Percentiles rank a stretch among this genome's conserved stretches.
These are phyloP conservation scores for Linaria vulgaris DNA, from an alignment of 257 asterid genomes.

Conservation along the genomic window DNA sequence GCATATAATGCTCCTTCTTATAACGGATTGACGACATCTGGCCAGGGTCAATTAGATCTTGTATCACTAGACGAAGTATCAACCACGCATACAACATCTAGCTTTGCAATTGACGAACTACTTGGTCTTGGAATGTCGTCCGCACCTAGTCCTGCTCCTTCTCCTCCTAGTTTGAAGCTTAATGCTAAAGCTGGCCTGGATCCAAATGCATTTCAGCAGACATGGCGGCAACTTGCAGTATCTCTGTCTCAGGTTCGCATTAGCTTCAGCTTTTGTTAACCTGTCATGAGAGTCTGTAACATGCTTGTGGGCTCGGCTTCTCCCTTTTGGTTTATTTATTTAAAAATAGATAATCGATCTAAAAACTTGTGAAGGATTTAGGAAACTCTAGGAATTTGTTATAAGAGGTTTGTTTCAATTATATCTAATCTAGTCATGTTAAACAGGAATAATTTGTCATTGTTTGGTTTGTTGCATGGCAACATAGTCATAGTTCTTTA, in stretches of 20 bases:
- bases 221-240: slow-evolving; percentile 87
- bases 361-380: not conserved
- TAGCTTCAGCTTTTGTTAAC: slow-evolving; percentile 10
- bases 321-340: not conserved
- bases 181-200: slow-evolving; percentile 71
- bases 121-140: slow-evolving; percentile 76
- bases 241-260: slow-evolving; percentile 61
- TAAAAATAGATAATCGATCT: not conserved
- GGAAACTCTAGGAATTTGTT: not conserved
- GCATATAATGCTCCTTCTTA: slow-evolving; percentile 74
- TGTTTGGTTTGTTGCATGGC: not conserved
- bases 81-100: slow-evolving; percentile 36
- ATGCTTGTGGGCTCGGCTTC: not conserved
- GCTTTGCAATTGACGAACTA: slow-evolving; percentile 83
- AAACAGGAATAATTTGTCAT: not conserved
- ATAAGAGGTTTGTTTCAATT: not conserved
- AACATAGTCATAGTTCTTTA: too few relatives aligned
- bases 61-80: slow-evolving; percentile 71
- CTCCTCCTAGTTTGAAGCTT: slow-evolving; percentile 61
- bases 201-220: slow-evolving; percentile 83
- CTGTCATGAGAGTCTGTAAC: not conserved
- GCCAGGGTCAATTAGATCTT: slow-evolving; percentile 57
- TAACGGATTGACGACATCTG: slow-evolving; percentile 43
- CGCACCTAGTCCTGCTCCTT: slow-evolving; percentile 46
- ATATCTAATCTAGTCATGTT: not conserved